A percentile compares a stretch with the other conserved stretches of the same genome.
phyloP scores from a whole-genome alignment of 805 yeast species.

The Yarrowia deformans region DNA sequence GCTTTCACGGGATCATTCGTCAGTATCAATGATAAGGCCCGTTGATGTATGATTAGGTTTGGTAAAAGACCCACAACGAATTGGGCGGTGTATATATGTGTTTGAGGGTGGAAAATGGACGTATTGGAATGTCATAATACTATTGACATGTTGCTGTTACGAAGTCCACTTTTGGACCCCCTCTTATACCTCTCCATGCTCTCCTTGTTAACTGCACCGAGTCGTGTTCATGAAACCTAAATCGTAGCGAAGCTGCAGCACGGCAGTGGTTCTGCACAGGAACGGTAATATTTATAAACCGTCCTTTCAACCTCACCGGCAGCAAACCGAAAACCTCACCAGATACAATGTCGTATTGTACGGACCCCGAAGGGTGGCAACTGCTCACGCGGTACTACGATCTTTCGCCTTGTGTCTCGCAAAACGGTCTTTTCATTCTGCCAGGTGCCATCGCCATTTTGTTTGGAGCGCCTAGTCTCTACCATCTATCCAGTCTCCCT shows the following conservation, averaged over 20 bases:
- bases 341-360: slow-evolving; percentile 25
- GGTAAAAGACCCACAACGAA: no score
- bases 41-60: slow-evolving; percentile 27
- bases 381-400: slow-evolving; percentile 38
- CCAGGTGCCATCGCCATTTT: slow-evolving; percentile 4
- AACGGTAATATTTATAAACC: slow-evolving; percentile 1
- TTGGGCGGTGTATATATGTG: no score
- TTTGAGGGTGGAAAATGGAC: no score
- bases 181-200: no score
- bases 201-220: not conserved
- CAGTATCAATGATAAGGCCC: slow-evolving; percentile 18
- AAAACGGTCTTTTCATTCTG: slow-evolving; percentile 1
- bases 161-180: no score
- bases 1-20: slow-evolving; percentile 18
- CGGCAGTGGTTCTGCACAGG: not conserved
- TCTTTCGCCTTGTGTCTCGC: slow-evolving; percentile 30
- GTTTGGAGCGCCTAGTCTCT: slow-evolving; percentile 14
- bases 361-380: slow-evolving; percentile 38
- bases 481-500: not conserved
- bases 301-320: slow-evolving; percentile 1
- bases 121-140: no score
- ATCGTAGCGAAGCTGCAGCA: slow-evolving; percentile 1
- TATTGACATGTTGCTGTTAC: no score
- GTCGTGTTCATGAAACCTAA: not conserved
- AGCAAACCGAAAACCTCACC: not conserved